phyloP scores from a whole-genome alignment of 768 basidiomycete species.

The Jaapia argillacea region DNA sequence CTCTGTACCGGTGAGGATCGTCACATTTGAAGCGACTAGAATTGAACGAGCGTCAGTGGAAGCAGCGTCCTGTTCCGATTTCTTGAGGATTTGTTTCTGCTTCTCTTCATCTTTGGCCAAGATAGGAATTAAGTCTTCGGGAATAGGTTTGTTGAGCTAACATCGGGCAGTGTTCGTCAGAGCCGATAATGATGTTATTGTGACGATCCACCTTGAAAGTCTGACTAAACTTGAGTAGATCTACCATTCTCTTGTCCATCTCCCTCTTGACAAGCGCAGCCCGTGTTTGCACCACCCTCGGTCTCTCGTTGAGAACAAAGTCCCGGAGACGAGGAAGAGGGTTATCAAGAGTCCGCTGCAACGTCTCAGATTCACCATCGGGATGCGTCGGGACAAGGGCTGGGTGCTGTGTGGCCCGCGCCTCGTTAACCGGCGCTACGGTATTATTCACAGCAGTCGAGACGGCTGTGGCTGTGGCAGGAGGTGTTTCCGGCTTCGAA shows the following conservation, averaged over 20 bases:
- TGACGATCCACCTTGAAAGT: slow-evolving; percentile 72
- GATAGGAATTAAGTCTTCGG: slow-evolving; percentile 87
- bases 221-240: slow-evolving; percentile 87
- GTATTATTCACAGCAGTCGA: slow-evolving; percentile 41
- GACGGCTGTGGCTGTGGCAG: too few relatives aligned
- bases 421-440: slow-evolving; percentile 34
- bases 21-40: slow-evolving; percentile 32
- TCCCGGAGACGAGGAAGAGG: slow-evolving; percentile 81
- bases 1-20: too few relatives aligned
- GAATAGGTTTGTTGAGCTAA: slow-evolving; percentile 90
- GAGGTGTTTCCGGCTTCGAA: too few relatives aligned
- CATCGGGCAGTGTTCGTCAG: neutral
- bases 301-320: slow-evolving; percentile 88
- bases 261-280: slow-evolving; percentile 84
- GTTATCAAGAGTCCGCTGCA: slow-evolving; percentile 49
- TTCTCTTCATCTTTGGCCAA: slow-evolving; percentile 91
- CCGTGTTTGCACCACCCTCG: slow-evolving; percentile 83
- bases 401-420: slow-evolving; percentile 21
- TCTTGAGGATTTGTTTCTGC: slow-evolving; percentile 75
- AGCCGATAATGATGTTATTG: neutral
- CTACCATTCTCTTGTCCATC: slow-evolving; percentile 90
- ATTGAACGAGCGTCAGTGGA: slow-evolving; percentile 64
- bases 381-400: too few relatives aligned
- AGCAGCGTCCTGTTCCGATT: slow-evolving; percentile 56
- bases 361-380: too few relatives aligned